Conservation (phyloP, 2,329 filamentous ascomycete genomes). For the Sordariomycetes sp. region DNA sequence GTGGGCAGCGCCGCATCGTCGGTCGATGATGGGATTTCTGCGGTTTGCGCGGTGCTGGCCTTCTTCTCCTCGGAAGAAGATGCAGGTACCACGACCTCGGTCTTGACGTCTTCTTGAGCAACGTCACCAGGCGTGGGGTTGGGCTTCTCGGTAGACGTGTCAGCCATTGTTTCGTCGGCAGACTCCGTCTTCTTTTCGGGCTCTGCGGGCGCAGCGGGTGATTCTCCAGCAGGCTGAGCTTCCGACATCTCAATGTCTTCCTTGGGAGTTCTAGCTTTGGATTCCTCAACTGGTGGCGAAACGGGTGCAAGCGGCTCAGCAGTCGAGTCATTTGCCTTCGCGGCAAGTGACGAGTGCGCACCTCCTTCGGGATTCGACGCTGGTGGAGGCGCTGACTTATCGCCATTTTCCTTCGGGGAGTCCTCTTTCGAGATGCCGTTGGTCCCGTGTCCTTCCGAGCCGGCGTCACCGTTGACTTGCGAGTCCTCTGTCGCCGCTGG, state of each 20-base stretch:
- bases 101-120: constrained; percentile 8
- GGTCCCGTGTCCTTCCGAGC: constrained; percentile 10
- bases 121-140: constrained; percentile 1
- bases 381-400: too few relatives aligned
- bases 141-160: constrained; percentile 1
- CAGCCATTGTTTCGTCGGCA: background rate
- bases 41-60: background rate
- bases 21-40: background rate
- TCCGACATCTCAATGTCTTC: constrained; percentile 5
- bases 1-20: constrained; percentile 10
- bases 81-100: background rate
- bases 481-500: constrained; percentile 12
- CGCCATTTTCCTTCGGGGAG: too few relatives aligned
- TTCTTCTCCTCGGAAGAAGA: constrained; percentile 1
- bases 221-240: background rate
- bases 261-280: background rate
- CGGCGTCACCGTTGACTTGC: constrained; percentile 14
- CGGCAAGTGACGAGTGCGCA: too few relatives aligned
- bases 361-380: too few relatives aligned
- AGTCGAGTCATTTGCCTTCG: too few relatives aligned
- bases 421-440: constrained; percentile 11
- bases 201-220: constrained; percentile 2
- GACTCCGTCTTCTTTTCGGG: background rate
- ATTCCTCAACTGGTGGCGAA: background rate
- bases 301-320: background rate